Evolutionary conservation across 306 rosid species (phyloP).

Genomic region (Hippophae tibetana): DNA sequence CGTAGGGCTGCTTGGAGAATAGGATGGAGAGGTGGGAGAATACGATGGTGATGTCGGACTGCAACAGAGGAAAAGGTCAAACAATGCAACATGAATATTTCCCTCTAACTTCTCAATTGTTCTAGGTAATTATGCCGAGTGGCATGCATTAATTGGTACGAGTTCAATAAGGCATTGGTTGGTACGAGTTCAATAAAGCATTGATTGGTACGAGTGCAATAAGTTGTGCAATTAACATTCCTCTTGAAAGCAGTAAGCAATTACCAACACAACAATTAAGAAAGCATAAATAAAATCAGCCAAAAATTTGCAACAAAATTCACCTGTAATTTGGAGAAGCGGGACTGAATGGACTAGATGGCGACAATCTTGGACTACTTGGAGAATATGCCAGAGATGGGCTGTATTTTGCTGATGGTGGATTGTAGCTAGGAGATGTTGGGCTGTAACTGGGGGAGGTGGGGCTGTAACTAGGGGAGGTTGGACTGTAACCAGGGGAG

Average conservation of each 20-base stretch:
- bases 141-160: too few species aligned
- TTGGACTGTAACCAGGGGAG: slow-evolving; percentile 69
- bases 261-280: too few species aligned
- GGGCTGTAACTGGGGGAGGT: slow-evolving; percentile 69
- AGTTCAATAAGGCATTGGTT: too few species aligned
- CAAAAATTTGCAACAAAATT: slow-evolving; percentile 12
- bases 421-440: slow-evolving; percentile 55
- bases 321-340: slow-evolving; percentile 93
- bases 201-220: too few species aligned
- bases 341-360: slow-evolving; percentile 97
- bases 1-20: slow-evolving; percentile 73
- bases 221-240: too few species aligned
- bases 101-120: too few species aligned
- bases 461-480: slow-evolving; percentile 62
- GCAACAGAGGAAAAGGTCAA: slow-evolving; percentile 15
- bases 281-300: neutral
- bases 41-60: slow-evolving; percentile 73
- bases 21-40: slow-evolving; percentile 69
- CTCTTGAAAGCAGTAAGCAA: too few species aligned
- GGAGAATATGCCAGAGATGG: slow-evolving; percentile 93
- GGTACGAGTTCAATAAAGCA: too few species aligned
- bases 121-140: too few species aligned
- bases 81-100: too few species aligned
- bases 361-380: slow-evolving; percentile 85
- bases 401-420: slow-evolving; percentile 91